These are phyloP conservation scores for Sporothrix euskadiensis DNA, from an alignment of 2,329 filamentous ascomycete species.

Conservation along the genomic window DNA sequence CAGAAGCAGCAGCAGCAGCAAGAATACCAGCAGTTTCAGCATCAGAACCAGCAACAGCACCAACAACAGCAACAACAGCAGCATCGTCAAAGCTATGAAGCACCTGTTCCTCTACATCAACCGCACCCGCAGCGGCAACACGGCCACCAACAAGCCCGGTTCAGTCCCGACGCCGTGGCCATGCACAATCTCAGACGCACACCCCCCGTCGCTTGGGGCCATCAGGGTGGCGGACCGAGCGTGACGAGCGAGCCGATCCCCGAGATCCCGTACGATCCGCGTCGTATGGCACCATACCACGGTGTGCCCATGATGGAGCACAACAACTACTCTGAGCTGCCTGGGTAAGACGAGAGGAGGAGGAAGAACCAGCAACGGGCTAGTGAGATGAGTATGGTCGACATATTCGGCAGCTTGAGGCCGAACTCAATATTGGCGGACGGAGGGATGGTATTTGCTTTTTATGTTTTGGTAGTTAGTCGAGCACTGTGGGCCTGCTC, in stretches of 20 bases:
- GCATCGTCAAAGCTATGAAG: neutral
- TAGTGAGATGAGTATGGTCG: too few relatives aligned
- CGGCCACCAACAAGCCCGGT: conserved; percentile 19
- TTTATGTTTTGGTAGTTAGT: neutral
- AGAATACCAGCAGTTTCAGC: neutral
- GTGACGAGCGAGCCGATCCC: conserved; percentile 16
- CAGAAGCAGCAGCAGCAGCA: neutral
- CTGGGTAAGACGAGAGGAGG: neutral
- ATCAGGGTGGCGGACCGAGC: neutral
- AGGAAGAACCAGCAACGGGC: too few relatives aligned
- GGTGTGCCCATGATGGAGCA: conserved; percentile 27
- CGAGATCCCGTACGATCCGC: conserved; percentile 33
- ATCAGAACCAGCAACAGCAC: neutral
- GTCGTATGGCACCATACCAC: conserved; percentile 30
- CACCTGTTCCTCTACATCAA: neutral
- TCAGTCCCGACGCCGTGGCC: conserved; percentile 28
- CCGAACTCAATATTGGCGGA: neutral
- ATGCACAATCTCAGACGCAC: conserved; percentile 31
- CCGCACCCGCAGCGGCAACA: neutral
- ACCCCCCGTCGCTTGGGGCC: conserved; percentile 19
- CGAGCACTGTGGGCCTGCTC: neutral
- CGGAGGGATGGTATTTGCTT: neutral
- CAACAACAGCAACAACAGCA: neutral
- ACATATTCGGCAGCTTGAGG: neutral
- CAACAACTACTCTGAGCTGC: conserved; percentile 29